Evolutionary conservation across 1,284 basidiomycete genomes (phyloP).

Genomic region (Chondrostereum purpureum): DNA sequence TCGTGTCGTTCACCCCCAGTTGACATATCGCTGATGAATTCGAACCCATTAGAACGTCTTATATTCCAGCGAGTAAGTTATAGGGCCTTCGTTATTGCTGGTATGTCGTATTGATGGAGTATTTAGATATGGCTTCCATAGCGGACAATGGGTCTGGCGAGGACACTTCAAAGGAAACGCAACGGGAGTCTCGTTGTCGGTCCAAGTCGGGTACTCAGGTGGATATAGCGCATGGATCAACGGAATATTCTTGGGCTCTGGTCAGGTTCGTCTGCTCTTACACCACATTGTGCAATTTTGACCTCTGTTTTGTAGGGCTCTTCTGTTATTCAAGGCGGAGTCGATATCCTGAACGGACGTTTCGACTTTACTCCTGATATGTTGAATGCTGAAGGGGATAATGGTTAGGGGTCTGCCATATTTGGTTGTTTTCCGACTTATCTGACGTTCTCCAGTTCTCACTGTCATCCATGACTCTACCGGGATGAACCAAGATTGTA

Average conservation of each 20-base stretch:
- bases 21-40: no score
- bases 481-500: neutral
- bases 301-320: no score
- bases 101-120: neutral
- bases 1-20: no score
- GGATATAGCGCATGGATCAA: constrained; percentile 42
- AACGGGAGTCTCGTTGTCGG: constrained; percentile 32
- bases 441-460: neutral
- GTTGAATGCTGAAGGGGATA: constrained; percentile 52
- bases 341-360: constrained; percentile 23
- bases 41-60: constrained; percentile 27
- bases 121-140: constrained; percentile 34
- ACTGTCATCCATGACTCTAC: constrained; percentile 18
- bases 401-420: constrained; percentile 51
- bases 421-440: neutral
- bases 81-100: neutral
- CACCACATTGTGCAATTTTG: no score
- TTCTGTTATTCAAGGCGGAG: constrained; percentile 24
- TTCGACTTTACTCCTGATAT: constrained; percentile 27
- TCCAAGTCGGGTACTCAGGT: constrained; percentile 36
- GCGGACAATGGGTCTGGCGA: constrained; percentile 33
- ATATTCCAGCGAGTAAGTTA: constrained; percentile 31
- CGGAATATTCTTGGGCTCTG: constrained; percentile 35
- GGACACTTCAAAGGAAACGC: constrained; percentile 32
- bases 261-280: constrained; percentile 30